phyloP scores from a whole-genome alignment of 148 eudicot species.

The Heliosperma pusillum region DNA sequence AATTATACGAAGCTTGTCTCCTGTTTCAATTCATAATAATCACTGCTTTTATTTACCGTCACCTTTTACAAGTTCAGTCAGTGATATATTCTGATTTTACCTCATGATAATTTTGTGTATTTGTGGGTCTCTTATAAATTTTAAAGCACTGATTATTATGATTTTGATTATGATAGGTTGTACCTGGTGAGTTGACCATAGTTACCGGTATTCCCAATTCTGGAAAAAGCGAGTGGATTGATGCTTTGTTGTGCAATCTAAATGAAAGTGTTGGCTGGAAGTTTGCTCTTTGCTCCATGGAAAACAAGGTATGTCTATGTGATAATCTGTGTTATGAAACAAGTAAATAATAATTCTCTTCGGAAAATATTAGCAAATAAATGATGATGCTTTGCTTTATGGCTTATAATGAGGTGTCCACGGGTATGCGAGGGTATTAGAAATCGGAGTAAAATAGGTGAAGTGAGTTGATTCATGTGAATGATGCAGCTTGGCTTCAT shows the following conservation, averaged over 20 bases:
- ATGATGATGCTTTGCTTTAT: not conserved
- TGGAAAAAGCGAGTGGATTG: conserved; percentile 99
- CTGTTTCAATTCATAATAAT: not conserved
- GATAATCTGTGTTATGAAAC: not conserved
- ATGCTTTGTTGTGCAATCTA: conserved; percentile 89
- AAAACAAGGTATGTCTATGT: conserved; percentile 60
- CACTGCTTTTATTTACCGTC: not conserved
- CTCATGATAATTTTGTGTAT: not conserved
- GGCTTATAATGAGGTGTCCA: no score
- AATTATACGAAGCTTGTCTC: not conserved
- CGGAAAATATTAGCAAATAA: not conserved
- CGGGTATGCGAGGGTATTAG: no score
- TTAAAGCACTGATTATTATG: not conserved
- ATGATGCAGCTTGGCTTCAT: not conserved
- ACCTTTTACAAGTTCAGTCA: not conserved
- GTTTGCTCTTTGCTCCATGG: conserved; percentile 98
- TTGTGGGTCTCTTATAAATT: not conserved
- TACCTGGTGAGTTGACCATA: conserved; percentile 93
- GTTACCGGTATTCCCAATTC: conserved; percentile 98
- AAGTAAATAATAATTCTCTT: not conserved
- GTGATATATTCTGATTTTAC: not conserved
- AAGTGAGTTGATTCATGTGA: not conserved
- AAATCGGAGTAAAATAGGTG: not conserved
- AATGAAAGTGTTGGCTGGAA: conserved; percentile 72
- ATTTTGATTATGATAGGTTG: conserved; percentile 49